Evolutionary conservation across 2,329 filamentous ascomycete genomes (phyloP).

Genomic region (Diaporthe capsici): DNA sequence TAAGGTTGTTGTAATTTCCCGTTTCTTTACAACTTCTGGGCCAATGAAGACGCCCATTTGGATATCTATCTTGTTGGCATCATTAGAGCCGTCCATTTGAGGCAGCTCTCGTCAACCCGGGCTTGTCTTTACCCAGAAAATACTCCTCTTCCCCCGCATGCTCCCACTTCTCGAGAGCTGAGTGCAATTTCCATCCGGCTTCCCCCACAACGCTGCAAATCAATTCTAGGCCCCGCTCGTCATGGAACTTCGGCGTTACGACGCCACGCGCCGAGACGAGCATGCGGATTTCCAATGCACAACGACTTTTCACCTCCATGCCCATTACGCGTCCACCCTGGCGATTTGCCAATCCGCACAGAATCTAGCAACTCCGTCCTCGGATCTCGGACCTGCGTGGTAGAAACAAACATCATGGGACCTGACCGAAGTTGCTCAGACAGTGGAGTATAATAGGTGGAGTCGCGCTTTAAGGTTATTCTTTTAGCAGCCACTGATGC

Average conservation of each 20-base stretch:
- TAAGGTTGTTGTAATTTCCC: not conserved
- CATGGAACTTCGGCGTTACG: slow-evolving; percentile 8
- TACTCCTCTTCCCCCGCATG: not conserved
- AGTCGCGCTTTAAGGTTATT: not conserved
- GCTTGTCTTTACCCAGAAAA: not conserved
- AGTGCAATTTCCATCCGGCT: not conserved
- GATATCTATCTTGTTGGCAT: not conserved
- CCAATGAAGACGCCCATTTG: not conserved
- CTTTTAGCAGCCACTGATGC: not conserved
- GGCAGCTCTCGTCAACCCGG: not conserved
- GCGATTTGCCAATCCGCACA: not conserved
- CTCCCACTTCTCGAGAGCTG: not conserved
- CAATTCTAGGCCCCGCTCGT: not conserved
- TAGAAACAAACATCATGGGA: not conserved
- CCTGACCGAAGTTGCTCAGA: not conserved
- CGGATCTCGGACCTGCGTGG: slow-evolving; percentile 6
- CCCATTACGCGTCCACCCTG: not conserved
- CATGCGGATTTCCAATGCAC: not conserved
- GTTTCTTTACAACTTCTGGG: not conserved
- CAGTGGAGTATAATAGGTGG: not conserved
- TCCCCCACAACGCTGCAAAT: slow-evolving; percentile 13
- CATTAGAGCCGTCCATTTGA: too few species aligned
- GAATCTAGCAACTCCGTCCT: not conserved
- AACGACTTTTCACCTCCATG: not conserved
- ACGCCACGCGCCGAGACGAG: not conserved